phyloP scores from a whole-genome alignment of 2,329 filamentous ascomycete genomes.

The Pseudocercospora vitis region DNA sequence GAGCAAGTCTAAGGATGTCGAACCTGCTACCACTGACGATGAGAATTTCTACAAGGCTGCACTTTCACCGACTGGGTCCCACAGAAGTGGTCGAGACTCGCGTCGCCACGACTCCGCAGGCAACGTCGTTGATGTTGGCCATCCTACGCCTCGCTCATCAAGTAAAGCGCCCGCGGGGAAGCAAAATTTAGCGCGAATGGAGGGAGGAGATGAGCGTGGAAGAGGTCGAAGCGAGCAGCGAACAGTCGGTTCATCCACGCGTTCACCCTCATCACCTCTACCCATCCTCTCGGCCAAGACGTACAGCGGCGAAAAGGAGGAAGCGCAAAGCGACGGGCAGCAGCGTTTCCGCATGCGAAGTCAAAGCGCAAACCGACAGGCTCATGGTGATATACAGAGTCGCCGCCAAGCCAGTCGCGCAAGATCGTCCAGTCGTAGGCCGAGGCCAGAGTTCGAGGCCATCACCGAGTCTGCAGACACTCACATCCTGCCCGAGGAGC shows the following conservation, averaged over 20 bases:
- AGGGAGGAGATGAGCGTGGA: slow-evolving; percentile 49
- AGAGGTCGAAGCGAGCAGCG: slow-evolving; percentile 65
- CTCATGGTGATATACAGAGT: slow-evolving; percentile 37
- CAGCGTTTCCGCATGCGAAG: slow-evolving; percentile 49
- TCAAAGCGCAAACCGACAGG: slow-evolving; percentile 50
- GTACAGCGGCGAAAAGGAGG: slow-evolving; percentile 58
- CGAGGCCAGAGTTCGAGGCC: slow-evolving; percentile 6
- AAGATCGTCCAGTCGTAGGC: slow-evolving; percentile 28
- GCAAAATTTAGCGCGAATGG: background rate
- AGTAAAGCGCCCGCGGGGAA: slow-evolving; percentile 4
- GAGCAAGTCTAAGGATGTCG: slow-evolving; percentile 49
- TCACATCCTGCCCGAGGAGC: slow-evolving; percentile 7
- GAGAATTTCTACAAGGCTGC: slow-evolving; percentile 49
- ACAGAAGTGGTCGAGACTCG: slow-evolving; percentile 18
- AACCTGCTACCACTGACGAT: slow-evolving; percentile 50
- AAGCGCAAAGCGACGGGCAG: slow-evolving; percentile 46
- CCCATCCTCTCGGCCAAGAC: slow-evolving; percentile 66
- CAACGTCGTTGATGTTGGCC: slow-evolving; percentile 45
- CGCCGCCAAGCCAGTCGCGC: slow-evolving; percentile 35
- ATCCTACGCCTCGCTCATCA: slow-evolving; percentile 10
- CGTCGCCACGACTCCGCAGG: slow-evolving; percentile 9
- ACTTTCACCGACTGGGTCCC: slow-evolving; percentile 36
- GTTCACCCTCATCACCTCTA: slow-evolving; percentile 78
- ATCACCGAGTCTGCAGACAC: slow-evolving; percentile 12
- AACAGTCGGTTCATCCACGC: slow-evolving; percentile 57